Evolutionary conservation across 1,284 basidiomycete genomes (phyloP).

Genomic region (Papiliotrema laurentii): DNA sequence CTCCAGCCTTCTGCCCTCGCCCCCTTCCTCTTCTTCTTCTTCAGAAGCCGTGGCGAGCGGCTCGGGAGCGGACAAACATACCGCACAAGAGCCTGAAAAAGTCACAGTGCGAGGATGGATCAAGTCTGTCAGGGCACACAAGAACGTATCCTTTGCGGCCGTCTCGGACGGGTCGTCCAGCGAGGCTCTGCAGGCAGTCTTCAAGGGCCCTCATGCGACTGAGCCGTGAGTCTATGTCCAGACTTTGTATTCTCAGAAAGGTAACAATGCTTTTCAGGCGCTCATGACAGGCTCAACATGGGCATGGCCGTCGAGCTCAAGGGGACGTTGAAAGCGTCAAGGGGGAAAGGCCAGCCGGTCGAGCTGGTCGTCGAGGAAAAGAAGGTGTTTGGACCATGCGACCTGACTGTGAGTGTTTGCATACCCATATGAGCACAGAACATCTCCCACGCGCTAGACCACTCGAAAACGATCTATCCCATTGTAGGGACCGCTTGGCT

Average conservation of each 20-base stretch:
- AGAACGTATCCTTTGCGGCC: conserved; percentile 77
- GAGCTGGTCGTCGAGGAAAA: conserved; percentile 69
- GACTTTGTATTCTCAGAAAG: not conserved
- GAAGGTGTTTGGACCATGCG: conserved; percentile 66
- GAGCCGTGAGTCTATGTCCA: conserved; percentile 26
- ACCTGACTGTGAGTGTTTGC: conserved; percentile 59
- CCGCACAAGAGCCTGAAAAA: no score
- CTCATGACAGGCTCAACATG: conserved; percentile 53
- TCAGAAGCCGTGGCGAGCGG: no score
- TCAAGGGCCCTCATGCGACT: conserved; percentile 50
- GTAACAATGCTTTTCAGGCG: not conserved
- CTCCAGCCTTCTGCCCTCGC: no score
- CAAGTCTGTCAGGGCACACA: conserved; percentile 75
- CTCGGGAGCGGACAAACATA: no score
- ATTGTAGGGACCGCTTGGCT: not conserved
- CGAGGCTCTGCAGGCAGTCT: conserved; percentile 70
- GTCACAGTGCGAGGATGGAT: conserved; percentile 63
- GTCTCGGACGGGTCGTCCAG: conserved; percentile 73
- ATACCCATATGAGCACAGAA: no score
- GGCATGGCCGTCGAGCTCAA: conserved; percentile 66
- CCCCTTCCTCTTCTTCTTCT: no score
- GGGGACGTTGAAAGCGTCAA: conserved; percentile 63
- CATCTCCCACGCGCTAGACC: no score
- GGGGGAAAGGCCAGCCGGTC: conserved; percentile 63
- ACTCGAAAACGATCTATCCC: no score